phyloP scores from a whole-genome alignment of 2,329 filamentous ascomycete genomes.

The Aciculosporium take region DNA sequence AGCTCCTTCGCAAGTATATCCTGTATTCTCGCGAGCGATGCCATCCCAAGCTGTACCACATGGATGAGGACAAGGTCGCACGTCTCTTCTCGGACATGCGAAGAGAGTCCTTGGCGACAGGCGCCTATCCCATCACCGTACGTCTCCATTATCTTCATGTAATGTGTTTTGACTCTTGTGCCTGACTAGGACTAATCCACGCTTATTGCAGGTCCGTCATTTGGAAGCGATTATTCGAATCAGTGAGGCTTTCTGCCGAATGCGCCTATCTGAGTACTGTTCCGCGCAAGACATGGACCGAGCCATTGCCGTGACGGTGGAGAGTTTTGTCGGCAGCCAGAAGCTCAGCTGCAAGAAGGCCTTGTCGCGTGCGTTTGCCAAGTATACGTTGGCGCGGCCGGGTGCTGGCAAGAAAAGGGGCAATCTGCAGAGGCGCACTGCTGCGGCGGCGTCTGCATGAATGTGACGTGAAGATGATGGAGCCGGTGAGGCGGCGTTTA shows the following conservation, averaged over 20 bases:
- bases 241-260: slow-evolving; percentile 86
- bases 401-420: slow-evolving; percentile 17
- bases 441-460: slow-evolving; percentile 2
- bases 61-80: slow-evolving; percentile 94
- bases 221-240: slow-evolving; percentile 96
- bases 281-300: slow-evolving; percentile 83
- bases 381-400: slow-evolving; percentile 57
- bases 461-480: neutral
- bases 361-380: slow-evolving; percentile 83
- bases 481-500: neutral
- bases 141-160: slow-evolving; percentile 19
- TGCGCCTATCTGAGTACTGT: slow-evolving; percentile 96
- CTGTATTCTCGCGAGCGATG: slow-evolving; percentile 85
- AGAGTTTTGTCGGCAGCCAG: slow-evolving; percentile 90
- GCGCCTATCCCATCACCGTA: slow-evolving; percentile 95
- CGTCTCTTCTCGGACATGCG: slow-evolving; percentile 93
- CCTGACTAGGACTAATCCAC: slow-evolving; percentile 3
- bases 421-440: slow-evolving; percentile 1
- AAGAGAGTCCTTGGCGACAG: slow-evolving; percentile 79
- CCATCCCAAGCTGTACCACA: slow-evolving; percentile 85
- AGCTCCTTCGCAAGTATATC: slow-evolving; percentile 89
- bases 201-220: slow-evolving; percentile 64
- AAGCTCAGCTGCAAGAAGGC: slow-evolving; percentile 98
- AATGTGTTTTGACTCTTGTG: neutral
- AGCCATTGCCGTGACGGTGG: slow-evolving; percentile 90